A percentile compares a stretch with the other conserved stretches of the same genome.
These are phyloP conservation scores for Clohesyomyces aquaticus DNA, from an alignment of 495 filamentous ascomycete genomes.

Conservation along the genomic window DNA sequence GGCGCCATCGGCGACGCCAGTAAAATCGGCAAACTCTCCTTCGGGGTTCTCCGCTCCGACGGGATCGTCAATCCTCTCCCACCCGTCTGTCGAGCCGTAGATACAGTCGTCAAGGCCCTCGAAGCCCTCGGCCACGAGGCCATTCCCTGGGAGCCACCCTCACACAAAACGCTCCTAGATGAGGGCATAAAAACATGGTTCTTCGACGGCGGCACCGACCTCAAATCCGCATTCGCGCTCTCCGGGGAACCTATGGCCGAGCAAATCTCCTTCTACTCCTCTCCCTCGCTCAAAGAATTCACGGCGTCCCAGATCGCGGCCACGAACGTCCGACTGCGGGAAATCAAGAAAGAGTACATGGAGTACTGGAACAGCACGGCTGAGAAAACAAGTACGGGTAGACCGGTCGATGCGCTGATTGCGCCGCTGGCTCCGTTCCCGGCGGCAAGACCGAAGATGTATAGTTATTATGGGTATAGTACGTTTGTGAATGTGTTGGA, in stretches of 20 bases:
- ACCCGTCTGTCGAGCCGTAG: constrained; percentile 59
- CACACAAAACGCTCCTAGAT: constrained; percentile 49
- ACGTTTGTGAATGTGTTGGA: constrained; percentile 60
- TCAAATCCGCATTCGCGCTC: constrained; percentile 54
- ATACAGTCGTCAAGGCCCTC: constrained; percentile 56
- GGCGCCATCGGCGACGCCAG: constrained; percentile 33
- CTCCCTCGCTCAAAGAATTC: constrained; percentile 46
- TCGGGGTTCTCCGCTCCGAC: constrained; percentile 59
- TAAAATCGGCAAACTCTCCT: constrained; percentile 49
- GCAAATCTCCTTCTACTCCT: constrained; percentile 49
- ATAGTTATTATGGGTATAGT: constrained; percentile 57
- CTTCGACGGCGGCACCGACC: constrained; percentile 55
- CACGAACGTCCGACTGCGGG: constrained; percentile 61
- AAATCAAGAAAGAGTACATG: constrained; percentile 66
- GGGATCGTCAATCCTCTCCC: constrained; percentile 56
- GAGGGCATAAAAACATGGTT: constrained; percentile 48
- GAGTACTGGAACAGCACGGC: constrained; percentile 71
- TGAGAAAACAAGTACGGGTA: constrained; percentile 57
- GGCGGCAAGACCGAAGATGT: constrained; percentile 56
- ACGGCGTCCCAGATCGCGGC: constrained; percentile 56
- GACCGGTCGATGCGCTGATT: constrained; percentile 63
- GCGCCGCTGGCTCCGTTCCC: constrained; percentile 63
- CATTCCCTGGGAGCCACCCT: constrained; percentile 63
- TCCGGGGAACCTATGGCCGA: constrained; percentile 58
- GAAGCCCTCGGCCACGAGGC: constrained; percentile 60